phyloP scores from a whole-genome alignment of 2,329 filamentous ascomycete species.

The Neonectria sp. region DNA sequence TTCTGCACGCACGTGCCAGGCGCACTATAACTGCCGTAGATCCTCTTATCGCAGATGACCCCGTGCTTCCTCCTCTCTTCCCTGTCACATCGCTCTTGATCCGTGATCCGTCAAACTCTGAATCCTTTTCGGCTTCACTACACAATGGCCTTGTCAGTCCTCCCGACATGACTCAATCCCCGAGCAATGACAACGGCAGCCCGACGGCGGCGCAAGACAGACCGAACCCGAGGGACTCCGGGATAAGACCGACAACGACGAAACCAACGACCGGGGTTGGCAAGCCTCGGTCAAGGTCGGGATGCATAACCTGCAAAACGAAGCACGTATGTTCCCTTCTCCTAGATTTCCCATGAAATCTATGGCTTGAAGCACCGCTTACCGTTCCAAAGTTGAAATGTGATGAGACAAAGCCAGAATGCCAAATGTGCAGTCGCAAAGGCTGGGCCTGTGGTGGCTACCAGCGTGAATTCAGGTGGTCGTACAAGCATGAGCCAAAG shows the following conservation, averaged over 20 bases:
- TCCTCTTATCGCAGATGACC: conserved; percentile 24
- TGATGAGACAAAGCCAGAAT: conserved; percentile 33
- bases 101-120: background rate
- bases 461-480: conserved; percentile 29
- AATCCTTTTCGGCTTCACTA: conserved; percentile 1
- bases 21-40: conserved; percentile 18
- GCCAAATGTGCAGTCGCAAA: conserved; percentile 26
- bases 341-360: too few relatives aligned
- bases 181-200: conserved; percentile 5
- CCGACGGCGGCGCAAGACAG: background rate
- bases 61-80: conserved; percentile 5
- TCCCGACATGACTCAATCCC: conserved; percentile 25
- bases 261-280: conserved; percentile 5
- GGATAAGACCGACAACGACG: background rate
- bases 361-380: background rate
- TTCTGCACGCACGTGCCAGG: conserved; percentile 31
- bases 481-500: conserved; percentile 29
- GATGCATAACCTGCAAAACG: conserved; percentile 30
- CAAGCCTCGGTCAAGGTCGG: conserved; percentile 29
- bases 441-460: conserved; percentile 30
- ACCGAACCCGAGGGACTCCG: conserved; percentile 9
- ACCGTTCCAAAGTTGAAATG: conserved; percentile 25
- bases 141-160: conserved; percentile 20
- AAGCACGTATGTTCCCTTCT: conserved; percentile 26
- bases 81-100: conserved; percentile 11